These are phyloP conservation scores for Sugiyamaella valdiviana DNA, from an alignment of 805 yeast genomes.

Conservation along the genomic window DNA sequence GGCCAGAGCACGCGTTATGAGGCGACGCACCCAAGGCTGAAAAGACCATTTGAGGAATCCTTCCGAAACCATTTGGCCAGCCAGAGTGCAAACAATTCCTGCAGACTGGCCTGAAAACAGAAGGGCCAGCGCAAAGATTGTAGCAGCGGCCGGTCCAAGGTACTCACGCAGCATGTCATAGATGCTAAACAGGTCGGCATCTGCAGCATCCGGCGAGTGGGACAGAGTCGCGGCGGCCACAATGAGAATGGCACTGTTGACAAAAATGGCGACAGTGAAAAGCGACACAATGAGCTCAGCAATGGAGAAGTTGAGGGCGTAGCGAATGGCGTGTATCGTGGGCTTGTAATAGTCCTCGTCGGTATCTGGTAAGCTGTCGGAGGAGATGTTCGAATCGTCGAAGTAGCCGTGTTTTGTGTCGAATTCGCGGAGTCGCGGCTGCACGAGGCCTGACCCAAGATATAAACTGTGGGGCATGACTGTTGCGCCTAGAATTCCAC, in stretches of 20 bases:
- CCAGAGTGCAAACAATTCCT: constrained; percentile 87
- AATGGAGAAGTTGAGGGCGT: constrained; percentile 72
- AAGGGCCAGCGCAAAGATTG: constrained; percentile 82
- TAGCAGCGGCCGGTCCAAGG: constrained; percentile 79
- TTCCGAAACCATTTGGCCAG: constrained; percentile 91
- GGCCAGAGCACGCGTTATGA: constrained; percentile 77
- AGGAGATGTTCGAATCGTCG: constrained; percentile 19
- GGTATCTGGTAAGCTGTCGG: constrained; percentile 9
- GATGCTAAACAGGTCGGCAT: constrained; percentile 78
- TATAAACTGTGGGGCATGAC: constrained; percentile 92
- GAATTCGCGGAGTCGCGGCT: constrained; percentile 71
- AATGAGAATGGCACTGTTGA: constrained; percentile 80
- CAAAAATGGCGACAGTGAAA: constrained; percentile 85
- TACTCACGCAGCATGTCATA: constrained; percentile 63
- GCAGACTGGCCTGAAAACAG: constrained; percentile 92
- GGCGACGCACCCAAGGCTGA: constrained; percentile 74
- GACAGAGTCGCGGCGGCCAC: constrained; percentile 85
- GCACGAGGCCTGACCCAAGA: constrained; percentile 81
- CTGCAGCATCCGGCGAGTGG: constrained; percentile 53
- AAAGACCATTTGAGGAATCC: constrained; percentile 79
- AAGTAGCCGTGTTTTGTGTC: constrained; percentile 54
- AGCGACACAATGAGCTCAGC: constrained; percentile 77
- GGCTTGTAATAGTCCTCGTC: constrained; percentile 47
- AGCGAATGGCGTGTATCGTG: constrained; percentile 70
- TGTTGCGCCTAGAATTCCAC: constrained; percentile 88